Evolutionary conservation across 2,329 filamentous ascomycete species (phyloP).

Genomic region (Colletotrichum sp.): DNA sequence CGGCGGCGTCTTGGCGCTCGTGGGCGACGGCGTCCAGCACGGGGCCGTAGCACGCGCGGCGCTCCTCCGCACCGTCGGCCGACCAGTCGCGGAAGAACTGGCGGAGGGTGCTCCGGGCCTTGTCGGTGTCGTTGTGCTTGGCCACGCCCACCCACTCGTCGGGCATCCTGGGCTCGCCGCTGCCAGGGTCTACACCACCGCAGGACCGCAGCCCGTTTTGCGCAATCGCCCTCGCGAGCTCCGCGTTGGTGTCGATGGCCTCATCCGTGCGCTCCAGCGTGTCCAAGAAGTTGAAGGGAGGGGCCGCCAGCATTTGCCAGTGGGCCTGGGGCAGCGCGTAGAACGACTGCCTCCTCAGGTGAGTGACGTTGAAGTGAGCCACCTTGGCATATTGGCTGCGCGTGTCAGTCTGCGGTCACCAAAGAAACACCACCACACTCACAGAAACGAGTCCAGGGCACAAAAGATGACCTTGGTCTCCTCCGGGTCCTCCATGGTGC

Average conservation of each 20-base stretch:
- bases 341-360: constrained; percentile 88
- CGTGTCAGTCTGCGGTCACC: not conserved
- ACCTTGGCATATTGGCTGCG: constrained; percentile 81
- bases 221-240: constrained; percentile 81
- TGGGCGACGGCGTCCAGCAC: constrained; percentile 69
- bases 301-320: constrained; percentile 80
- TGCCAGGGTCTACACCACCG: constrained; percentile 46
- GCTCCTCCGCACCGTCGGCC: constrained; percentile 74
- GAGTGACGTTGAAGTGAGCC: constrained; percentile 89
- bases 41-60: constrained; percentile 78
- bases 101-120: constrained; percentile 88
- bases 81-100: constrained; percentile 98
- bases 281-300: constrained; percentile 83
- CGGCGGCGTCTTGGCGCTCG: not conserved
- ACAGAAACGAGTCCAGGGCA: constrained; percentile 90
- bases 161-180: constrained; percentile 52
- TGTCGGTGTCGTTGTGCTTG: constrained; percentile 80
- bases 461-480: constrained; percentile 82
- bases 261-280: constrained; percentile 81
- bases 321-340: constrained; percentile 87
- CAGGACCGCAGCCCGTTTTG: constrained; percentile 73
- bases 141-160: constrained; percentile 74
- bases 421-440: constrained; percentile 40
- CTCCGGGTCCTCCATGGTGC: constrained; percentile 75
- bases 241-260: constrained; percentile 87